These are phyloP conservation scores for Taphrina pruni DNA, from an alignment of 1,139 yeast species.

Conservation along the genomic window DNA sequence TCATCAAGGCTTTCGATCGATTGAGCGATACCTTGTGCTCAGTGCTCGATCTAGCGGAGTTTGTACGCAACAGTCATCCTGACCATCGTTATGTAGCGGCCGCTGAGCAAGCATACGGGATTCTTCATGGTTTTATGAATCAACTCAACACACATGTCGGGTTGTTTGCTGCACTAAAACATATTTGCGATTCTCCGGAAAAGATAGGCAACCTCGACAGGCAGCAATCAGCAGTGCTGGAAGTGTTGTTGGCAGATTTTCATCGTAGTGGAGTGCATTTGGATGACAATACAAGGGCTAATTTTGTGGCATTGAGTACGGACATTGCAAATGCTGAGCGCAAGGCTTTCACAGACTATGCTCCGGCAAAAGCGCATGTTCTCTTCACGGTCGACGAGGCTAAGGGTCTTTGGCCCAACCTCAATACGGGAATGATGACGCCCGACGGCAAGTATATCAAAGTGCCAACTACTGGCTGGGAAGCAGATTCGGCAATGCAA, in stretches of 20 bases:
- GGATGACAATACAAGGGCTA: slow-evolving; percentile 65
- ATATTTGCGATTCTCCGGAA: slow-evolving; percentile 59
- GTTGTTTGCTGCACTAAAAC: slow-evolving; percentile 61
- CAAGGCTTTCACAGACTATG: slow-evolving; percentile 66
- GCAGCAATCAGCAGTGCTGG: slow-evolving; percentile 86
- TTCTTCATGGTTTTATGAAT: slow-evolving; percentile 93
- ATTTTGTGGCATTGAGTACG: slow-evolving; percentile 80
- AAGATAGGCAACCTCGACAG: slow-evolving; percentile 57
- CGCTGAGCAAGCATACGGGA: slow-evolving; percentile 87
- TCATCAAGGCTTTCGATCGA: slow-evolving; percentile 75
- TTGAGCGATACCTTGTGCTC: slow-evolving; percentile 87
- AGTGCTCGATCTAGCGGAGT: slow-evolving; percentile 92
- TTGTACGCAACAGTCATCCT: slow-evolving; percentile 83
- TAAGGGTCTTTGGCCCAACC: slow-evolving; percentile 53
- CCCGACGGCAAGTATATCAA: slow-evolving; percentile 50
- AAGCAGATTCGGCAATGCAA: slow-evolving; percentile 70
- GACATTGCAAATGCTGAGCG: slow-evolving; percentile 84
- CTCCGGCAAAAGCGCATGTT: slow-evolving; percentile 52
- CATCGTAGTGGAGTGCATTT: slow-evolving; percentile 88
- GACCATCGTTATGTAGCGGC: slow-evolving; percentile 70
- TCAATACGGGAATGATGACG: slow-evolving; percentile 45
- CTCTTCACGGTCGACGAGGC: slow-evolving; percentile 51
- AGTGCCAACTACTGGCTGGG: slow-evolving; percentile 72
- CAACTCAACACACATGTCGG: slow-evolving; percentile 83
- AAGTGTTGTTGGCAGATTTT: slow-evolving; percentile 79